Percentiles rank a stretch among this genome's conserved stretches.
Evolutionary conservation across 768 basidiomycete species (phyloP).

Genomic region (Lactarius hatsudake): DNA sequence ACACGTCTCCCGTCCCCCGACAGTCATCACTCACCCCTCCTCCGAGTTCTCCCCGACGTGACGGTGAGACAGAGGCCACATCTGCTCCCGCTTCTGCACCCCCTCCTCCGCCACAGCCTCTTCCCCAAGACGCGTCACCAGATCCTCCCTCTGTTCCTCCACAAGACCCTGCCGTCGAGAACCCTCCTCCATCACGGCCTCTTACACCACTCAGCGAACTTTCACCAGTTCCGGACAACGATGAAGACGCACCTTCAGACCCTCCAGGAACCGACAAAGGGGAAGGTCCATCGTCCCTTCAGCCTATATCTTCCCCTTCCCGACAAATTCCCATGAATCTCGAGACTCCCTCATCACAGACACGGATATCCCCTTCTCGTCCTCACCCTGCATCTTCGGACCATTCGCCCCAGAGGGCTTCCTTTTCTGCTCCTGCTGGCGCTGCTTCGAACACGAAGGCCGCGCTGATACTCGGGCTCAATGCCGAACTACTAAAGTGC

Average conservation of each 20-base stretch:
- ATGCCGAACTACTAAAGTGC: conserved; percentile 67
- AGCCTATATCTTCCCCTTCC: conserved; percentile 13
- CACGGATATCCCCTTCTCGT: conserved; percentile 30
- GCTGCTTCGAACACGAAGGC: conserved; percentile 46
- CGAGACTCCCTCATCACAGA: conserved; percentile 17
- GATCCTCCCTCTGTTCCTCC: conserved; percentile 25
- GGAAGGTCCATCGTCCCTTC: conserved; percentile 23
- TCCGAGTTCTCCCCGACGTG: conserved; percentile 24
- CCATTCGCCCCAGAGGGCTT: conserved; percentile 25
- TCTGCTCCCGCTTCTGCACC: not conserved
- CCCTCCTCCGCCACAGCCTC: conserved; percentile 24
- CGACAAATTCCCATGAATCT: conserved; percentile 11
- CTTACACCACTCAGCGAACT: conserved; percentile 78
- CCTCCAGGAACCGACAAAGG: conserved; percentile 33
- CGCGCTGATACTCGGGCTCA: conserved; percentile 60
- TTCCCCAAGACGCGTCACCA: conserved; percentile 16
- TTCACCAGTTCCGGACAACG: conserved; percentile 61
- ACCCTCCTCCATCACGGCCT: conserved; percentile 43
- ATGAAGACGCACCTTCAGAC: conserved; percentile 45
- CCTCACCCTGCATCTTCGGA: conserved; percentile 29
- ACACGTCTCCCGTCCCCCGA: conserved; percentile 18
- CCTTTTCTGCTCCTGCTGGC: conserved; percentile 8
- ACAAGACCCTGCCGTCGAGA: conserved; percentile 25
- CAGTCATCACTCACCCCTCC: conserved; percentile 22
- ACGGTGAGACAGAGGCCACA: conserved; percentile 9